Conservation (phyloP, 148 eudicot genomes). For the Amaranthus cruentus region DNA sequence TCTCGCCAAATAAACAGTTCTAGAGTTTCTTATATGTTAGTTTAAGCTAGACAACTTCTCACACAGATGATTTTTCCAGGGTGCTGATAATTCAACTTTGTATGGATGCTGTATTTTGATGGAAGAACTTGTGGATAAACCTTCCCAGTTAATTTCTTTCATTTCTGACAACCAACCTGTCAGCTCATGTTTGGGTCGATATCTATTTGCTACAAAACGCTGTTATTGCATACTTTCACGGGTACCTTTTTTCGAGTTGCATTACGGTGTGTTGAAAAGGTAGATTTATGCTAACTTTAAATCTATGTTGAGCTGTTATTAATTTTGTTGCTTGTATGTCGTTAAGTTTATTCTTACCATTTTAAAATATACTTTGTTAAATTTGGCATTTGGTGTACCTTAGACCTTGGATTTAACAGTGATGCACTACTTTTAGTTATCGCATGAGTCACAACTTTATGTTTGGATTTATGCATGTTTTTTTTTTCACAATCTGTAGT, state of each 20-base stretch:
- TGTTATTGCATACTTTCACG: constrained; percentile 94
- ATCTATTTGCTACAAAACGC: constrained; percentile 74
- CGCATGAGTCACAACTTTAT: not conserved
- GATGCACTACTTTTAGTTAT: not conserved
- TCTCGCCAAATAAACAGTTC: not conserved
- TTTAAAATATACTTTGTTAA: not conserved
- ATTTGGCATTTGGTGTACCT: not conserved
- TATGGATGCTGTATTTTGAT: constrained; percentile 93
- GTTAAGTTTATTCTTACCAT: not conserved
- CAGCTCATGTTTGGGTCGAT: constrained; percentile 53
- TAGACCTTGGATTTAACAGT: not conserved
- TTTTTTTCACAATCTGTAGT: not conserved
- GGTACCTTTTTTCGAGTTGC: constrained; percentile 85
- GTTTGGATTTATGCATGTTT: not conserved
- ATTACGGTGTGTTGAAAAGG: constrained; percentile 94
- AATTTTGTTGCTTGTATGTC: not conserved
- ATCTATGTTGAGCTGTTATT: not conserved
- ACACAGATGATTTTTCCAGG: constrained; percentile 40
- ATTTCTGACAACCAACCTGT: constrained; percentile 57
- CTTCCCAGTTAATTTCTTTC: constrained; percentile 75
- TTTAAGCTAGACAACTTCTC: constrained; percentile 11
- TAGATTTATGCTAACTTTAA: constrained; percentile 13
- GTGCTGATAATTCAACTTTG: constrained; percentile 78
- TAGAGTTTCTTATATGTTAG: not conserved
- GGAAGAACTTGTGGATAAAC: constrained; percentile 79